phyloP scores from a whole-genome alignment of 805 yeast genomes.

The Starmerella geochares region DNA sequence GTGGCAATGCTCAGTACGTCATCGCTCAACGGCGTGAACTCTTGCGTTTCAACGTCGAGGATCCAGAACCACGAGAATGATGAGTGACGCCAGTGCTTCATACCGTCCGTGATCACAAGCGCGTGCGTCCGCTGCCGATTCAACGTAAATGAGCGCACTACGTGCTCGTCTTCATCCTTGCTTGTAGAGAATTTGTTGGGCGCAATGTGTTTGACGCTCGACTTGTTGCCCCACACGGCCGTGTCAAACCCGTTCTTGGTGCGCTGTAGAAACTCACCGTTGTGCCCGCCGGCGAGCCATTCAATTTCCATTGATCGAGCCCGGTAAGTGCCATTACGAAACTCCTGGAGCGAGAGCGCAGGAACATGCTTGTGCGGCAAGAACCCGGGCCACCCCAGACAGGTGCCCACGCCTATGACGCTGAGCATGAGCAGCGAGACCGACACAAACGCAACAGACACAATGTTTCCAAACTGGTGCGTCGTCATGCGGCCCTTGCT shows the following conservation, averaged over 20 bases:
- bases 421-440: neutral
- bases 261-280: constrained; percentile 20
- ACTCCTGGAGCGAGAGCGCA: constrained; percentile 18
- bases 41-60: constrained; percentile 38
- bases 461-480: neutral
- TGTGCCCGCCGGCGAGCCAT: constrained; percentile 22
- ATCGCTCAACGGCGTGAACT: constrained; percentile 29
- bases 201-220: constrained; percentile 12
- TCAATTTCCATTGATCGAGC: constrained; percentile 8
- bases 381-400: neutral
- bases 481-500: constrained; percentile 1
- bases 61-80: constrained; percentile 52
- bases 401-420: neutral
- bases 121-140: constrained; percentile 42
- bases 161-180: constrained; percentile 25
- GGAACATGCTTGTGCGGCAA: constrained; percentile 7
- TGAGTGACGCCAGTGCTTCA: constrained; percentile 61
- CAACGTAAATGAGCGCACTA: constrained; percentile 37
- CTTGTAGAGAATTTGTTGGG: constrained; percentile 37
- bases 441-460: neutral
- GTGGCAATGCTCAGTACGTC: constrained; percentile 42
- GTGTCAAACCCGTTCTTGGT: constrained; percentile 23
- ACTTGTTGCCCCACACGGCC: constrained; percentile 37
- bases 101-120: constrained; percentile 44
- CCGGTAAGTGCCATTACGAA: constrained; percentile 20